phyloP scores from a whole-genome alignment of 306 rosid genomes.

The Castanopsis chinensis region DNA sequence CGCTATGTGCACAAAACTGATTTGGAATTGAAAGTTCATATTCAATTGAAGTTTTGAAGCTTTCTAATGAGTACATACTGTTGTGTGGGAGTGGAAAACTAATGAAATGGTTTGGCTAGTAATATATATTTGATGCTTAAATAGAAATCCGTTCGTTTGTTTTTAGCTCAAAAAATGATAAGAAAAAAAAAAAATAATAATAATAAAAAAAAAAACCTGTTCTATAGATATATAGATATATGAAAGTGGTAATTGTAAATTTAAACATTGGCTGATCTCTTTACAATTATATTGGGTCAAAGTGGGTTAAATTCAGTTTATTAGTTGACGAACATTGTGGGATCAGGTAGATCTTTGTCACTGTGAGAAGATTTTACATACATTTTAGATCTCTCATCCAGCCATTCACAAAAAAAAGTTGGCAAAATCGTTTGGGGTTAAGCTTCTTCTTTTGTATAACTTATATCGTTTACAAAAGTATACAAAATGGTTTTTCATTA shows the following conservation, averaged over 20 bases:
- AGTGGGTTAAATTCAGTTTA: background rate
- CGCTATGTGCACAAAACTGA: constrained; percentile 8
- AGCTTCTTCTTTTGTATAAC: constrained; percentile 4
- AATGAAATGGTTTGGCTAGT: background rate
- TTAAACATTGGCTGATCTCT: background rate
- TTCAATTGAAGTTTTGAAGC: background rate
- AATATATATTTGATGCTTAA: background rate
- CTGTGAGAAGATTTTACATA: background rate
- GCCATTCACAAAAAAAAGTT: background rate
- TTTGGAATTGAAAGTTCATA: background rate
- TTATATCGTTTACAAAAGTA: constrained; percentile 8
- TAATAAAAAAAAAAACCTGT: background rate
- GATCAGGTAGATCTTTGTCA: background rate
- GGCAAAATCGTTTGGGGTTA: constrained; percentile 2
- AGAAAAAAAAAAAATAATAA: too few species aligned
- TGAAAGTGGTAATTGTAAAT: background rate
- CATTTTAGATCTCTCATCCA: background rate
- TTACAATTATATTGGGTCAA: background rate
- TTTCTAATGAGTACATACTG: background rate
- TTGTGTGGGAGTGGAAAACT: background rate
- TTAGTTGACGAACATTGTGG: background rate
- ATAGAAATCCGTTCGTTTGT: too few species aligned
- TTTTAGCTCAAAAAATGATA: too few species aligned
- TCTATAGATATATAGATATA: background rate
- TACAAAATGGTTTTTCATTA: constrained; percentile 20